Conservation (phyloP, 2,329 filamentous ascomycete species). For the Paraphaeosphaeria sporulosa region DNA sequence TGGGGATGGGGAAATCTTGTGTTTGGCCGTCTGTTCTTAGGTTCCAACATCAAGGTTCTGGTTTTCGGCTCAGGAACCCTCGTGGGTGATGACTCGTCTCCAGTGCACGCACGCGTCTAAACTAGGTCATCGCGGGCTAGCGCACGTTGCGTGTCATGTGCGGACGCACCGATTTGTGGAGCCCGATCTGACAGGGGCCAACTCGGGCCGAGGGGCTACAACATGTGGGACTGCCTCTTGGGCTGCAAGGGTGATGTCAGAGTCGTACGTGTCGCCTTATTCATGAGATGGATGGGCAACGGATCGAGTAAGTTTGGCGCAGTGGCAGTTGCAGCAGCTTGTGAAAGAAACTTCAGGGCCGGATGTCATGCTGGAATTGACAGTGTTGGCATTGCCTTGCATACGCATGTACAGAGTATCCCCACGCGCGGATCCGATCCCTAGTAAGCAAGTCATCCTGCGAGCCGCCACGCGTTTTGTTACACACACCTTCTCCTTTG, state of each 20-base stretch:
- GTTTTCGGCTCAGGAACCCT: neutral
- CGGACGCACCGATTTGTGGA: neutral
- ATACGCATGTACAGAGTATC: neutral
- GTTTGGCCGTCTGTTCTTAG: neutral
- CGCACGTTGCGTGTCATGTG: constrained; percentile 8
- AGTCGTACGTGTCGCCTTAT: neutral
- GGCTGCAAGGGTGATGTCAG: neutral
- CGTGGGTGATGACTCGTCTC: constrained; percentile 4
- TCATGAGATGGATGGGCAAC: neutral
- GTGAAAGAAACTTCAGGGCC: neutral
- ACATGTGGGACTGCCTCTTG: constrained; percentile 1
- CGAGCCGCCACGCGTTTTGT: neutral
- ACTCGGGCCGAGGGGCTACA: constrained; percentile 6
- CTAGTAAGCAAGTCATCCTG: constrained; percentile 9
- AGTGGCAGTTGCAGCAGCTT: neutral
- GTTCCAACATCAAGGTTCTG: neutral
- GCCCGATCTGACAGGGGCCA: constrained; percentile 1
- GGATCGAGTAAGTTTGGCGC: neutral
- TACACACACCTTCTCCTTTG: constrained; percentile 4
- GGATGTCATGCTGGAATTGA: neutral
- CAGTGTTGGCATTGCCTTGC: neutral
- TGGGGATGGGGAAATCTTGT: too few relatives aligned
- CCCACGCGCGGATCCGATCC: constrained; percentile 3
- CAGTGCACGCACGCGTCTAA: neutral
- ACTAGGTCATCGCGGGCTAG: neutral